Evolutionary conservation across 805 yeast species (phyloP).

Genomic region (Ogataea sp.): DNA sequence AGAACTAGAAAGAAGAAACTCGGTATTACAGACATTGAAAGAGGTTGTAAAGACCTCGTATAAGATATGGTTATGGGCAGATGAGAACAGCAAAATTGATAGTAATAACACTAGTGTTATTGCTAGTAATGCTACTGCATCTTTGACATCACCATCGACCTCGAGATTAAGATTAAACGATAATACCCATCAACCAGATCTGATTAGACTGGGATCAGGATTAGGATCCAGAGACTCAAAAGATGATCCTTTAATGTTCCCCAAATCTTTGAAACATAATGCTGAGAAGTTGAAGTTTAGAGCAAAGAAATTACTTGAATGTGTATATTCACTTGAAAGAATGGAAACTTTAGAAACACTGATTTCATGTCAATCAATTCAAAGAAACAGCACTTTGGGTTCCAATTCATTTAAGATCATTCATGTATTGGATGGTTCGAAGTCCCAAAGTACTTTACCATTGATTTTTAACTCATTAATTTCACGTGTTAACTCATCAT

Average conservation of each 20-base stretch:
- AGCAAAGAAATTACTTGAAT: conserved; percentile 57
- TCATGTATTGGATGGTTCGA: conserved; percentile 80
- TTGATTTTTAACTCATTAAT: conserved; percentile 49
- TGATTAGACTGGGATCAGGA: conserved; percentile 8
- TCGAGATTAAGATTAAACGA: too few relatives aligned
- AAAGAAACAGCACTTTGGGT: conserved; percentile 9
- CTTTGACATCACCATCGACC: not conserved
- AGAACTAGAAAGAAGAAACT: conserved; percentile 44
- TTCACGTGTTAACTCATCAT: conserved; percentile 33
- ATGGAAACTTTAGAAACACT: conserved; percentile 65
- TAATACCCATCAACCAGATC: too few relatives aligned
- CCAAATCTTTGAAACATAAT: conserved; percentile 34
- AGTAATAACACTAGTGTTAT: not conserved
- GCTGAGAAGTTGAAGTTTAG: conserved; percentile 60
- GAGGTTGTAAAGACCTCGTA: conserved; percentile 48
- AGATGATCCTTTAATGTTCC: conserved; percentile 4
- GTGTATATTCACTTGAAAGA: conserved; percentile 59
- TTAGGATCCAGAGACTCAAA: not conserved
- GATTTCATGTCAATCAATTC: conserved; percentile 27
- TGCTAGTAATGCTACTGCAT: not conserved
- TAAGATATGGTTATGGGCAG: conserved; percentile 68
- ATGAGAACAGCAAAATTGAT: conserved; percentile 24
- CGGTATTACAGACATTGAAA: conserved; percentile 56
- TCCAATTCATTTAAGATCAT: conserved; percentile 49
- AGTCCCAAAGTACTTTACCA: conserved; percentile 68